phyloP scores from a whole-genome alignment of 2,329 filamentous ascomycete species.

The Cladosporium colombiae region DNA sequence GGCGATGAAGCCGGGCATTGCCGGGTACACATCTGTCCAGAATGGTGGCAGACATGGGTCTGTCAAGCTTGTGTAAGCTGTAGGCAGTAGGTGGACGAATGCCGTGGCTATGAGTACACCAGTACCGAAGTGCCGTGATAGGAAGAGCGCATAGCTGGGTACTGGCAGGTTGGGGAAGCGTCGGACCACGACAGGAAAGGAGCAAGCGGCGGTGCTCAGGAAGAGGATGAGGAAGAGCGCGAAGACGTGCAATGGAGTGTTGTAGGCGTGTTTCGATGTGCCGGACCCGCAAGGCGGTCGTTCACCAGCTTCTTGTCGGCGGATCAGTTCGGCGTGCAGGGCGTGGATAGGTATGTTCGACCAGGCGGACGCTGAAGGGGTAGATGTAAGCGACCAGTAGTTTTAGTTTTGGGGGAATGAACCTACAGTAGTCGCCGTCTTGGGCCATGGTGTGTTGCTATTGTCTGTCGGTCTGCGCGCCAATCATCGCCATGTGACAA shows the following conservation, averaged over 20 bases:
- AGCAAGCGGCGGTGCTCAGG: conserved; percentile 60
- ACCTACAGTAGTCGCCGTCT: conserved; percentile 5
- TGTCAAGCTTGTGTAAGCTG: conserved; percentile 61
- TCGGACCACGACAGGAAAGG: conserved; percentile 61
- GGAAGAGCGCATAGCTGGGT: conserved; percentile 59
- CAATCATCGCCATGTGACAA: conserved; percentile 1
- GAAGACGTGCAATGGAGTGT: conserved; percentile 57
- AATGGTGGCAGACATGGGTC: conserved; percentile 71
- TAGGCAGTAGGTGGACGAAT: conserved; percentile 63
- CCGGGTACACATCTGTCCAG: conserved; percentile 77
- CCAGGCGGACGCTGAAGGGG: conserved; percentile 34
- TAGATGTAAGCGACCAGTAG: conserved; percentile 20
- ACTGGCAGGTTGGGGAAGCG: conserved; percentile 62
- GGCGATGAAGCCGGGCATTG: conserved; percentile 77
- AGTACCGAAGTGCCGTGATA: conserved; percentile 61
- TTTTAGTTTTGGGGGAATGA: no score
- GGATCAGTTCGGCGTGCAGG: conserved; percentile 52
- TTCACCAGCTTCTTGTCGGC: conserved; percentile 39
- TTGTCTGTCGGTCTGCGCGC: neutral
- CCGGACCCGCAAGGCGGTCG: conserved; percentile 58
- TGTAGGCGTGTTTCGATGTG: conserved; percentile 50
- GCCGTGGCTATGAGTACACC: conserved; percentile 59
- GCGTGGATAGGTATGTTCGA: conserved; percentile 44
- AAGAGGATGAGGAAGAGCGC: conserved; percentile 59
- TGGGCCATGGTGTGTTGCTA: conserved; percentile 10